Evolutionary conservation across 495 filamentous ascomycete species (phyloP).

Genomic region (Darksidea phi): DNA sequence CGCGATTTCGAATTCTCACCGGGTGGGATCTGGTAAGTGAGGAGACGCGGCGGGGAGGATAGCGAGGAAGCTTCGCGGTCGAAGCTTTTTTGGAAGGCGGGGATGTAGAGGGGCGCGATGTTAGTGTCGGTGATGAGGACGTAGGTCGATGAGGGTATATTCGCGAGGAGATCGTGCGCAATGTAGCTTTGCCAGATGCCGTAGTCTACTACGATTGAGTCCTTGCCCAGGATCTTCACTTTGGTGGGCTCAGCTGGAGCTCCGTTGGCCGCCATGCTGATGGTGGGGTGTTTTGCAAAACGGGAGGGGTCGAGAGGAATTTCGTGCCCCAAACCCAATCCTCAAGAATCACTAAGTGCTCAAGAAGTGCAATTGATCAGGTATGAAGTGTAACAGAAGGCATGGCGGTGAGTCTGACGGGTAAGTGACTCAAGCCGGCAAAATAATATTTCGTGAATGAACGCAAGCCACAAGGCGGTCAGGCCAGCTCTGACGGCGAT

Average conservation of each 20-base stretch:
- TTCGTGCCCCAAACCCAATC: too few species aligned
- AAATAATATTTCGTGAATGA: too few species aligned
- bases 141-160: constrained; percentile 82
- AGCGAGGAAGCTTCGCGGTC: constrained; percentile 51
- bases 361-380: constrained; percentile 4
- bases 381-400: not conserved
- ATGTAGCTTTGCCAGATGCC: constrained; percentile 84
- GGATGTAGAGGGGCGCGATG: constrained; percentile 74
- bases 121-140: constrained; percentile 96
- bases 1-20: constrained; percentile 92
- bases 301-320: too few species aligned
- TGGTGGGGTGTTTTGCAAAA: not conserved
- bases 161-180: constrained; percentile 74
- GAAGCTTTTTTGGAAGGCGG: constrained; percentile 72
- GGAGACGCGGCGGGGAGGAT: constrained; percentile 63
- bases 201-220: constrained; percentile 88
- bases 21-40: constrained; percentile 82
- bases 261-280: constrained; percentile 28
- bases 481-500: too few species aligned
- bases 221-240: constrained; percentile 60
- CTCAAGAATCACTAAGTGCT: not conserved
- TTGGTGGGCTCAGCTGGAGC: constrained; percentile 40
- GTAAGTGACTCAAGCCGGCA: not conserved
- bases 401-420: constrained; percentile 2
- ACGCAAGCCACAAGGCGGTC: too few species aligned